These are phyloP conservation scores for Phylloporus sp. DNA, from an alignment of 768 basidiomycete genomes.

Conservation along the genomic window DNA sequence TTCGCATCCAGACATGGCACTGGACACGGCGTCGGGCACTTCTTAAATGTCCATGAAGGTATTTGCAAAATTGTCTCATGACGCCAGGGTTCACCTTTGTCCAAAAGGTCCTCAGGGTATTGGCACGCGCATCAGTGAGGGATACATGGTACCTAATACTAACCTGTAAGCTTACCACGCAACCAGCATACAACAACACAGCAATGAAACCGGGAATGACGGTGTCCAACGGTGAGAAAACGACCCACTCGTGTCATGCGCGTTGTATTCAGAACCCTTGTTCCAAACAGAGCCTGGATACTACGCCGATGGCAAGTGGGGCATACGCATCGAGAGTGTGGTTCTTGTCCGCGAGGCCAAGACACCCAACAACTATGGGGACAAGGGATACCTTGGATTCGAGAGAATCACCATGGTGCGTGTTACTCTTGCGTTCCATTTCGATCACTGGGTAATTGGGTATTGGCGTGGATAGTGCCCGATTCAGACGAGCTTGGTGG, in stretches of 20 bases:
- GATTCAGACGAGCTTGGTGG: constrained; percentile 81
- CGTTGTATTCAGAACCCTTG: not conserved
- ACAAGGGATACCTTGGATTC: constrained; percentile 76
- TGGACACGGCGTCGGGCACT: constrained; percentile 93
- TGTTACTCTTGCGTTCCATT: not conserved
- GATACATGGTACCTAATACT: not conserved
- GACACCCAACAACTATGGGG: constrained; percentile 78
- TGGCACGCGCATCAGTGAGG: constrained; percentile 39
- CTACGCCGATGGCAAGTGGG: constrained; percentile 86
- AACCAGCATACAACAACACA: constrained; percentile 60
- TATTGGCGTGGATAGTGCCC: constrained; percentile 49
- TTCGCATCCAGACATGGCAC: constrained; percentile 68
- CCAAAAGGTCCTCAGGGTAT: constrained; percentile 53
- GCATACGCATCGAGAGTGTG: constrained; percentile 91
- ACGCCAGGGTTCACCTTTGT: constrained; percentile 3
- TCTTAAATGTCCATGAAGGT: constrained; percentile 90
- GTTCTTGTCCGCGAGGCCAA: constrained; percentile 69
- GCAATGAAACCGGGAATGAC: constrained; percentile 84
- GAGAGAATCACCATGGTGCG: constrained; percentile 86
- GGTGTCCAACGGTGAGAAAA: constrained; percentile 65
- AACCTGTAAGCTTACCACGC: not conserved
- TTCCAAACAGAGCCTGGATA: constrained; percentile 72
- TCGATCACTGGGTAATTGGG: not conserved
- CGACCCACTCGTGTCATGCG: not conserved
- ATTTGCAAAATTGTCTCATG: not conserved